These are phyloP conservation scores for Chytriomyces confervae DNA, from an alignment of 192 early-diverging fungal genomes.

Conservation along the genomic window DNA sequence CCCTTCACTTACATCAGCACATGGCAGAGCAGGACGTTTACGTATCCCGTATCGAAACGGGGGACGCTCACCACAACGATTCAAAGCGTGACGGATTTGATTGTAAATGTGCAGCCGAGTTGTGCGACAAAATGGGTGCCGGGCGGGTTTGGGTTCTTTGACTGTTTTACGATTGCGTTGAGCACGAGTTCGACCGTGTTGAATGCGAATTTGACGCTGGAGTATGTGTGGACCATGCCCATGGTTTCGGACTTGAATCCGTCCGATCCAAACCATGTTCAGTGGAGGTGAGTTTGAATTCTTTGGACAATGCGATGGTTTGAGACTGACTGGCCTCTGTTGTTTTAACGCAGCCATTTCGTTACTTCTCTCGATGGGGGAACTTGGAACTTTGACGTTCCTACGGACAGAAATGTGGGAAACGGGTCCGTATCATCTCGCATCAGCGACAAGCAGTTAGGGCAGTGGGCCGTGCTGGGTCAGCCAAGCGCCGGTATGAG, in stretches of 20 bases:
- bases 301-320: too few relatives aligned
- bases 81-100: neutral
- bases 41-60: neutral
- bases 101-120: neutral
- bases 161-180: constrained; percentile 20
- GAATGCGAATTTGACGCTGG: neutral
- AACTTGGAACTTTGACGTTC: neutral
- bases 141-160: constrained; percentile 26
- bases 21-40: constrained; percentile 10
- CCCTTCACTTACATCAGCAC: neutral
- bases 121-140: neutral
- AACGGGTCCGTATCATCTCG: neutral
- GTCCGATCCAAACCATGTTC: neutral
- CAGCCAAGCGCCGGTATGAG: neutral
- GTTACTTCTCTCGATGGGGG: constrained; percentile 27
- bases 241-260: constrained; percentile 15
- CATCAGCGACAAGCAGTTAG: neutral
- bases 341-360: neutral
- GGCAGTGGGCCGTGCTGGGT: constrained; percentile 23
- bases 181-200: neutral
- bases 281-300: constrained; percentile 17
- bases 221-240: constrained; percentile 13
- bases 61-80: neutral
- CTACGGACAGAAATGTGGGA: neutral
- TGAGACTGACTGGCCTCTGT: neutral